A percentile compares a stretch with the other conserved stretches of the same genome.
phyloP scores from a whole-genome alignment of 306 rosid species.

The Cicer bijugum region DNA sequence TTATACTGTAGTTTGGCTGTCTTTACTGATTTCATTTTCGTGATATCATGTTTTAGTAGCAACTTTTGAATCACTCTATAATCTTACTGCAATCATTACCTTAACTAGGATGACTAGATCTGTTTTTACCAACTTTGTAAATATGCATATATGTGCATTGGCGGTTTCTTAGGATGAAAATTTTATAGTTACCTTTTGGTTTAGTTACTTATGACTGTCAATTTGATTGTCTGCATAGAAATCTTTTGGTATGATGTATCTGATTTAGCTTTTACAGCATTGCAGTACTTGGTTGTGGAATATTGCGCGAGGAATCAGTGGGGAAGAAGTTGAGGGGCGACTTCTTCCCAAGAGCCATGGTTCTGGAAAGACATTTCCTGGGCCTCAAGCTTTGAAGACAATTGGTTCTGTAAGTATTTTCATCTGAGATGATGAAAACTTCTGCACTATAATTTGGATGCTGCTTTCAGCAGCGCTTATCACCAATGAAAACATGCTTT shows the following conservation, averaged over 20 bases:
- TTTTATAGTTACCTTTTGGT: slow-evolving; percentile 8
- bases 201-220: slow-evolving; percentile 8
- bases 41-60: slow-evolving; percentile 24
- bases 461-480: slow-evolving; percentile 23
- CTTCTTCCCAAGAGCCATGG: slow-evolving; percentile 98
- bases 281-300: slow-evolving; percentile 97
- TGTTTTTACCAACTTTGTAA: background rate
- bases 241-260: slow-evolving; percentile 41
- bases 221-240: slow-evolving; percentile 29
- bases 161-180: slow-evolving; percentile 3
- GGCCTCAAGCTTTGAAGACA: slow-evolving; percentile 85
- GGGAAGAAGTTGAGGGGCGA: slow-evolving; percentile 92
- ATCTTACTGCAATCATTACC: slow-evolving; percentile 11
- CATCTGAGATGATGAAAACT: slow-evolving; percentile 31
- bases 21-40: slow-evolving; percentile 10
- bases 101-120: slow-evolving; percentile 12
- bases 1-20: slow-evolving; percentile 16
- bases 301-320: slow-evolving; percentile 85
- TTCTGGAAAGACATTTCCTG: slow-evolving; percentile 95
- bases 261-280: slow-evolving; percentile 49
- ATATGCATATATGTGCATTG: slow-evolving; percentile 5
- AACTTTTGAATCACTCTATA: slow-evolving; percentile 11
- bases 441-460: slow-evolving; percentile 24
- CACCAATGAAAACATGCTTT: slow-evolving; percentile 21
- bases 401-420: slow-evolving; percentile 65